Evolutionary conservation across 495 filamentous ascomycete species (phyloP), one percentile per base, ranked within the genome.

Genomic region (Delitschia confertaspora): DNA sequence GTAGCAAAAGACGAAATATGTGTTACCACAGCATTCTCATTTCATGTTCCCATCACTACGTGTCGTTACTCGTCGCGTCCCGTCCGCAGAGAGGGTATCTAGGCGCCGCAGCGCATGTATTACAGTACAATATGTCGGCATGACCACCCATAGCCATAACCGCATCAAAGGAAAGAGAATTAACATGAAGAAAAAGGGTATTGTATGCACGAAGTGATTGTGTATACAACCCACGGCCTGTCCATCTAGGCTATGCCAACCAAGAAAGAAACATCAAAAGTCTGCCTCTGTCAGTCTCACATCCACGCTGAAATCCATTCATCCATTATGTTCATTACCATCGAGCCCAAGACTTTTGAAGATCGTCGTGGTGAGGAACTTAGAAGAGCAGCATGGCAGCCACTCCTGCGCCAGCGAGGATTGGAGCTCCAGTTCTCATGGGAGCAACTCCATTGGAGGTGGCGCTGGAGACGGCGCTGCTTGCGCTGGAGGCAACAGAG

Each of bases 341-440:
- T 9, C 24, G 13, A 17, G 2, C 8, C 4, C 17, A 22, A 9
- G 16, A 23, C 20, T 22, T 35, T 17, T 8, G 7, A 6, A 10
- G 32, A 17, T 17, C 8, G 7, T 35, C 9, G 8, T 8, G 13
- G 19, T 11, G 16, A 32, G 8, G 13, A 11, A 25, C 42, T 52
- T 60, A 60, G 40, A 60, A 38, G 35, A 60, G 45, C 22, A 60
- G 38, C 21, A 53, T 20, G 22, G 58, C 58, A 27, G 55, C 58
- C 32, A 60, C 45, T 38, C 55, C 58, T 23, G 45, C 55, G 30
- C 51, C 58, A 50, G 55, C 58, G 10, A 44, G 39, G 35, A 60
- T 26, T 10, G 58, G 47, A 10, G 41, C 38, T 23, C 40, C 55
- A 14, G 58, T 60, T 32, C 40, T 47, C 43, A 50, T 58, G 23